Evolutionary conservation across 2,329 filamentous ascomycete species (phyloP), one percentile per base, ranked within the genome.

Genomic region (Trichoderma sp.): DNA sequence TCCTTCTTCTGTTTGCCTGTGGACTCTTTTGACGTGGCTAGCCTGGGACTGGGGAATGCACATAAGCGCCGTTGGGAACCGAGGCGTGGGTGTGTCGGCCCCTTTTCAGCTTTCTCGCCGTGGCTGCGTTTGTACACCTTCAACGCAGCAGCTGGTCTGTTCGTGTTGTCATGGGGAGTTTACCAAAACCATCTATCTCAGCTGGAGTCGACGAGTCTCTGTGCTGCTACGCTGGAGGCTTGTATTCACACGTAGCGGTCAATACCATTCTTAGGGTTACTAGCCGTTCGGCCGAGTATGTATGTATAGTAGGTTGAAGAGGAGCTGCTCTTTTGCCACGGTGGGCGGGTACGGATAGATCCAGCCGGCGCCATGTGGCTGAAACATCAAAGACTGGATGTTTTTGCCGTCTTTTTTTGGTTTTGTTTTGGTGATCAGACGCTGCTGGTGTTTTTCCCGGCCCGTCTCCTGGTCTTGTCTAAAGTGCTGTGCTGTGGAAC

Each of bases 401-500:
- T 39, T 39, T 10, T 39, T 14, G 34, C 34, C 30, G 30, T 34
- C 30, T 14, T n/a, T n/a, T 26, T 19, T 28, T 15, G 2, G 7
- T 21, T 21, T 28, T 17, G 7, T 34, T 51, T 52, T 15, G 58
- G 3, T 45, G 48, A 52, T 5, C n/a, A 10, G n/a, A 3, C 19
- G 12, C 19, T 14, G n/a, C 5, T 34, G 4, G 7, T 51, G 21
- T 10, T 34, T 34, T 34, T 52, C 30, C n/a, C 14, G 26, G 28
- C 17, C 17, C 26, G 50, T 52, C 28, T 14, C 4, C 0, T 14
- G 30, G 17, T 15, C 17, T 52, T 52, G 24, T 30, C 24, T 44
- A 51, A 24, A 44, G 34, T 26, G 47, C 24, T 51, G 47, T 24
- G 19, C 30, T 52, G 58, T 61, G 58, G 58, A 52, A 61, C 58